phyloP scores from a whole-genome alignment of 2,329 filamentous ascomycete species.

The Scytalidium lignicola region DNA sequence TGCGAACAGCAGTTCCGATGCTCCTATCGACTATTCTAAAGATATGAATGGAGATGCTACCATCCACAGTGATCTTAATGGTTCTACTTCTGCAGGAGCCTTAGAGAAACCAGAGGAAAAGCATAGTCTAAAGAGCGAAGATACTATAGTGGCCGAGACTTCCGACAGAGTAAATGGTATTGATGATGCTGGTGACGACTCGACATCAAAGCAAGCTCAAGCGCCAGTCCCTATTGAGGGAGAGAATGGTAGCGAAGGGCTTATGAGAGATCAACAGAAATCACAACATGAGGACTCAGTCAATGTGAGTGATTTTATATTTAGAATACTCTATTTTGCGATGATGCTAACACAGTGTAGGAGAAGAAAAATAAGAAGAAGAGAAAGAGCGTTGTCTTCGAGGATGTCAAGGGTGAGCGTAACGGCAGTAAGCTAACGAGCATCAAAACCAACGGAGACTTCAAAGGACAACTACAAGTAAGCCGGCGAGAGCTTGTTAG shows the following conservation, averaged over 20 bases:
- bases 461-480: constrained; percentile 11
- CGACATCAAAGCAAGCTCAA: not conserved
- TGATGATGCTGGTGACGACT: too few relatives aligned
- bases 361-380: not conserved
- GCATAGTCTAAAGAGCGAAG: too few relatives aligned
- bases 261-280: constrained; percentile 16
- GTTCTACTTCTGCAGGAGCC: too few relatives aligned
- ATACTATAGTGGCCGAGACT: too few relatives aligned
- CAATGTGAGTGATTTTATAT: constrained; percentile 12
- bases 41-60: too few relatives aligned
- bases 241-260: constrained; percentile 4
- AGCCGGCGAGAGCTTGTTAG: constrained; percentile 18
- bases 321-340: not conserved
- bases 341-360: not conserved
- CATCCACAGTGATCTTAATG: too few relatives aligned
- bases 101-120: too few relatives aligned
- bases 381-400: constrained; percentile 12
- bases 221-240: not conserved
- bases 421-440: constrained; percentile 21
- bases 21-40: too few relatives aligned
- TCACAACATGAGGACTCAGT: constrained; percentile 24
- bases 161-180: too few relatives aligned
- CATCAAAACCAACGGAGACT: constrained; percentile 16
- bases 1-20: too few relatives aligned
- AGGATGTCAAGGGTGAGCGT: constrained; percentile 17